Conservation (phyloP, 345 rosid species). For the Lagerstroemia speciosa region DNA sequence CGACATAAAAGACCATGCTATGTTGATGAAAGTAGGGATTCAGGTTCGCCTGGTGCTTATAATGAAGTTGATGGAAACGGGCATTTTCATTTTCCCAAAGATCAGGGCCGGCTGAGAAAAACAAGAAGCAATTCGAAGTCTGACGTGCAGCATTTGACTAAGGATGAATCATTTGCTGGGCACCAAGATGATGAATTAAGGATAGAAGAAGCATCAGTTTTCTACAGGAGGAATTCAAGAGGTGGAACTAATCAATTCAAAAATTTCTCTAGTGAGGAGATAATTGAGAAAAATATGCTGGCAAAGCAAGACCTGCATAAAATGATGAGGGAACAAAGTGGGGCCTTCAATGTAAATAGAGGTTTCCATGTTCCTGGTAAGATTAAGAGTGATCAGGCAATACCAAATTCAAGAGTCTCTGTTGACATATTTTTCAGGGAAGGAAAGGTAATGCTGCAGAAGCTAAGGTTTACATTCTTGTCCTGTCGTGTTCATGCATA, state of each 20-base stretch:
- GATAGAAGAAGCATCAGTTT: slow-evolving; percentile 20
- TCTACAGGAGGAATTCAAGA: slow-evolving; percentile 16
- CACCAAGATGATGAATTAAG: slow-evolving; percentile 17
- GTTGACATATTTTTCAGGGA: slow-evolving; percentile 33
- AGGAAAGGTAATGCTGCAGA: slow-evolving; percentile 53
- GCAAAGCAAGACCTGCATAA: slow-evolving; percentile 10
- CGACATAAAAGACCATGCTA: slow-evolving; percentile 14
- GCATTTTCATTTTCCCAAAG: slow-evolving; percentile 18
- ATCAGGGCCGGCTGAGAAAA: slow-evolving; percentile 15
- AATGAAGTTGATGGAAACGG: slow-evolving; percentile 8
- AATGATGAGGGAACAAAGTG: slow-evolving; percentile 23
- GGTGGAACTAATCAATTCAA: slow-evolving; percentile 15
- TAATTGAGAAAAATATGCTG: slow-evolving; percentile 12
- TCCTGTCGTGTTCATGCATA: neutral
- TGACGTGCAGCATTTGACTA: slow-evolving; percentile 10
- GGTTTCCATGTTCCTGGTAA: slow-evolving; percentile 19
- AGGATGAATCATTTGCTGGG: slow-evolving; percentile 24
- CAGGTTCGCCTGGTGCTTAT: slow-evolving; percentile 13
- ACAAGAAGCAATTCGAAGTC: slow-evolving; percentile 15
- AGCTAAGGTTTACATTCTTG: slow-evolving; percentile 7
- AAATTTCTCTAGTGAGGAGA: slow-evolving; percentile 10
- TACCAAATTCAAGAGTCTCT: slow-evolving; percentile 31
- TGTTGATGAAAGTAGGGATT: slow-evolving; percentile 21
- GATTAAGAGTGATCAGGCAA: slow-evolving; percentile 23
- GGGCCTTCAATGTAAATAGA: slow-evolving; percentile 13